Percentiles rank a stretch among this genome's conserved stretches.
Evolutionary conservation across 1,284 basidiomycete genomes (phyloP).

Genomic region (Malassezia cuniculi): DNA sequence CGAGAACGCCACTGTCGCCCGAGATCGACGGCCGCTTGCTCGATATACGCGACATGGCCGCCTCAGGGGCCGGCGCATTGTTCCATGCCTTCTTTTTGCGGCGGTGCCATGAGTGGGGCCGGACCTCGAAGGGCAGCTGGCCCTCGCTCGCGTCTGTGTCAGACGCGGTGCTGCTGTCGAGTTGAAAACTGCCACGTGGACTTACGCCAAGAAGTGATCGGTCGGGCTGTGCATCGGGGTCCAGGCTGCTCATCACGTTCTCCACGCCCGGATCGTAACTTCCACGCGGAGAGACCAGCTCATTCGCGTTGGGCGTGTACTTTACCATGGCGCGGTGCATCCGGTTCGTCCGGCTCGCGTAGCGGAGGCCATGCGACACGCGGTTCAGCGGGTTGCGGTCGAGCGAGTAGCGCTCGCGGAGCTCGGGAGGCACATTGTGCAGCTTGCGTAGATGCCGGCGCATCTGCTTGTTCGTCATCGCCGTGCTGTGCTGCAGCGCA

Average conservation of each 20-base stretch:
- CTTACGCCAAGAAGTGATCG: conserved; percentile 14
- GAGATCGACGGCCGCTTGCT: conserved; percentile 26
- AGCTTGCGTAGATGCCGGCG: conserved; percentile 18
- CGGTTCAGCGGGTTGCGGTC: conserved; percentile 14
- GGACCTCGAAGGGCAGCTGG: neutral
- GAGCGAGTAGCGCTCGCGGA: neutral
- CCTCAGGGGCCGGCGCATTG: conserved; percentile 1
- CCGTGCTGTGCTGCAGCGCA: conserved; percentile 28
- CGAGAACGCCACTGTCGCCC: conserved; percentile 20
- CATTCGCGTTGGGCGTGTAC: conserved; percentile 25
- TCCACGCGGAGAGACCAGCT: too few relatives aligned
- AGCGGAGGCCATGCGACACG: conserved; percentile 26
- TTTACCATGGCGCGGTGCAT: conserved; percentile 35
- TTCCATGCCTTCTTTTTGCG: conserved; percentile 2
- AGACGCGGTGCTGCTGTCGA: neutral
- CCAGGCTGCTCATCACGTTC: conserved; percentile 5
- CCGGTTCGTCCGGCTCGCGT: conserved; percentile 25
- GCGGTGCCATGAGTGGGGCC: conserved; percentile 1
- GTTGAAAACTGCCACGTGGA: neutral
- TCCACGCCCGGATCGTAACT: conserved; percentile 7
- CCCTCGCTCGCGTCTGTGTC: too few relatives aligned
- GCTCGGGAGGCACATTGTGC: conserved; percentile 20
- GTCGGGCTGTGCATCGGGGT: conserved; percentile 1
- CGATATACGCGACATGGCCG: conserved; percentile 14
- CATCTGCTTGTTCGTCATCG: conserved; percentile 28